phyloP scores from a whole-genome alignment of 208 protist species.

The Novymonas esmeraldas region DNA sequence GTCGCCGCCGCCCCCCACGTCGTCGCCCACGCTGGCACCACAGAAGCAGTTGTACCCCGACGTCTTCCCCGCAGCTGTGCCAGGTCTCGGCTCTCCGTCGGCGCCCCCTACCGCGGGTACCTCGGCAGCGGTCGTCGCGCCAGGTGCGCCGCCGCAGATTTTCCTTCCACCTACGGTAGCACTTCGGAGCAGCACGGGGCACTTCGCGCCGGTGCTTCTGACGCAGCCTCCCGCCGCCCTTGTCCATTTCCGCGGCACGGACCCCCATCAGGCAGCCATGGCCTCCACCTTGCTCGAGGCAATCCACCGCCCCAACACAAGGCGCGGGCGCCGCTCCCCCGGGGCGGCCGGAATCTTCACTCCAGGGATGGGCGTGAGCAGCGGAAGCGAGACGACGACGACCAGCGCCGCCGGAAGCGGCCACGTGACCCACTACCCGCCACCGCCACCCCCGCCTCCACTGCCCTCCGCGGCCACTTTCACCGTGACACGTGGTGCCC shows the following conservation, averaged over 20 bases:
- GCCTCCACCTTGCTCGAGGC: slow-evolving; percentile 16
- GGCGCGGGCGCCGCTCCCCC: slow-evolving; percentile 6
- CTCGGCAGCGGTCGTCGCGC: not conserved
- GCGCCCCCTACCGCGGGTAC: not conserved
- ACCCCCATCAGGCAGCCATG: slow-evolving; percentile 5
- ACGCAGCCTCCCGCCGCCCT: slow-evolving; percentile 1
- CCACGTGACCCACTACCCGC: not conserved
- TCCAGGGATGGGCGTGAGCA: too few species aligned
- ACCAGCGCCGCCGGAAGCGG: not conserved
- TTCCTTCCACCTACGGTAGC: not conserved
- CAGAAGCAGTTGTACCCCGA: not conserved
- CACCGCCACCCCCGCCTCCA: not conserved
- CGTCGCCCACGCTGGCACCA: not conserved
- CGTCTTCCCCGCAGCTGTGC: too few species aligned
- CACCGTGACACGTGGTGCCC: not conserved
- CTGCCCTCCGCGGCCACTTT: not conserved
- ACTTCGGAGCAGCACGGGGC: not conserved
- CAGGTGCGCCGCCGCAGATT: not conserved
- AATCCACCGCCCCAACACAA: slow-evolving; percentile 13
- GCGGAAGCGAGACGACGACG: not conserved
- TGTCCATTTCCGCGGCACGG: slow-evolving; percentile 2
- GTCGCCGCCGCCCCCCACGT: too few species aligned
- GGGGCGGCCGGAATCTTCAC: not conserved
- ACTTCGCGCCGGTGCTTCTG: slow-evolving; percentile 15
- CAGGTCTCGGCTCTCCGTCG: not conserved